These are phyloP conservation scores for Dioscorea dumetorum DNA, from an alignment of 106 monocot species.

Conservation along the genomic window DNA sequence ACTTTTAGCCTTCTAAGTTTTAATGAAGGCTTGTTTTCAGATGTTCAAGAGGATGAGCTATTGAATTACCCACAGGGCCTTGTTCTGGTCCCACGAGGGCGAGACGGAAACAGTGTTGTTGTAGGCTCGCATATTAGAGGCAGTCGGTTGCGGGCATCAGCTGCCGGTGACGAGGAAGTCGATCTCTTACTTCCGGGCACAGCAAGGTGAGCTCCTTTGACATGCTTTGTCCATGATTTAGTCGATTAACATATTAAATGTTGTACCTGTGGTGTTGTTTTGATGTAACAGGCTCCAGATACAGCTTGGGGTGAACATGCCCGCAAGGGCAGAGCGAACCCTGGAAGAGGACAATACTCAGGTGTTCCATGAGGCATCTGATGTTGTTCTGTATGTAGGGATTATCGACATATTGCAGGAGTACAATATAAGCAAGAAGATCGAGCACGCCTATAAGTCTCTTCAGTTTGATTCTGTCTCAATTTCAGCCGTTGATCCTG, in stretches of 20 bases:
- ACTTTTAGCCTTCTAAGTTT: no score
- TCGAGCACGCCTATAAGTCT: conserved; percentile 71
- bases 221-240: no score
- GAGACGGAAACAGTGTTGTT: conserved; percentile 42
- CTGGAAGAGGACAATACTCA: conserved; percentile 17
- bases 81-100: conserved; percentile 51
- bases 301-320: conserved; percentile 82
- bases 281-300: conserved; percentile 53
- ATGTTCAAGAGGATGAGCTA: conserved; percentile 55
- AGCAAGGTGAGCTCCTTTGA: conserved; percentile 41
- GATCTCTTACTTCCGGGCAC: conserved; percentile 74
- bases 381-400: conserved; percentile 72
- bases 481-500: conserved; percentile 64
- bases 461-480: conserved; percentile 70
- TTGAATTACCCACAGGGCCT: conserved; percentile 49
- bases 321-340: conserved; percentile 60
- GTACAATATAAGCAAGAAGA: conserved; percentile 63
- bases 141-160: conserved; percentile 52
- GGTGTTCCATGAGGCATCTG: conserved; percentile 47
- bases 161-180: conserved; percentile 69
- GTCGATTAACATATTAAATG: no score
- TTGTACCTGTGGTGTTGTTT: no score
- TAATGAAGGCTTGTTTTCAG: conserved; percentile 17
- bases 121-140: conserved; percentile 79
- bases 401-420: conserved; percentile 77